Base-by-base conservation (phyloP, 345 rosid genomes). In the Luvunga scandens region DNA sequence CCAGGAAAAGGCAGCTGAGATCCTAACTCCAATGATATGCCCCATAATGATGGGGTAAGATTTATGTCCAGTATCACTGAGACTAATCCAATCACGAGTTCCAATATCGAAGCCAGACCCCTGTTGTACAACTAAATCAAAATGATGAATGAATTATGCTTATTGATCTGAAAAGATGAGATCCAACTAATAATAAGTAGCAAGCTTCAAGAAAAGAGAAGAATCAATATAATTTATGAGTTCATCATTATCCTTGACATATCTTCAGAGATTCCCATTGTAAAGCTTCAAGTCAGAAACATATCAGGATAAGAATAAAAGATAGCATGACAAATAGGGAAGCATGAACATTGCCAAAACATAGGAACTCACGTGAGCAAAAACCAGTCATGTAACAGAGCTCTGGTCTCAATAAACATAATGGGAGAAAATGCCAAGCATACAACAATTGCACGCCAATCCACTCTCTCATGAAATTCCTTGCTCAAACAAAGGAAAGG, bases 341-440 rank as follows among this genome's bases (percentile, higher is more conserved):
- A 33, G 34, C 38, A 63, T 68, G 63, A 50, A 64, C 9, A 55
- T 4, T 22, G 55, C 8, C 14, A 28, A 66, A 16, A 69, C 64
- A 81, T 1, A 16, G 64, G 74, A 77, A 90, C 95, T 90, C 81
- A 92, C 97, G 94, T 85, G 60, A 81, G 85, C 75, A 94, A 76
- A 84, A 94, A 80, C 95, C 97, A 94, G 45, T 83, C 85, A 78
- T 92, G 97, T 63, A 94, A 84, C 55, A 91, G 84, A 39, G 92
- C 86, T 81, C 89, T 86, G 48, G 84, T 69, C 81, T 89, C 83
- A 7, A 79, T 73, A 77, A 91, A 91, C 86, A 84, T 85, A 36
- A 57, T 7, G 61, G 94, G 94, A 79, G 90, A 91, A 81, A 91
- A 81, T 60, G 75, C 88, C 84, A 88, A 82, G 86, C 90, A 84